Evolutionary conservation across 331 rosid species (phyloP).

Genomic region (Erythrophleum ivorense): DNA sequence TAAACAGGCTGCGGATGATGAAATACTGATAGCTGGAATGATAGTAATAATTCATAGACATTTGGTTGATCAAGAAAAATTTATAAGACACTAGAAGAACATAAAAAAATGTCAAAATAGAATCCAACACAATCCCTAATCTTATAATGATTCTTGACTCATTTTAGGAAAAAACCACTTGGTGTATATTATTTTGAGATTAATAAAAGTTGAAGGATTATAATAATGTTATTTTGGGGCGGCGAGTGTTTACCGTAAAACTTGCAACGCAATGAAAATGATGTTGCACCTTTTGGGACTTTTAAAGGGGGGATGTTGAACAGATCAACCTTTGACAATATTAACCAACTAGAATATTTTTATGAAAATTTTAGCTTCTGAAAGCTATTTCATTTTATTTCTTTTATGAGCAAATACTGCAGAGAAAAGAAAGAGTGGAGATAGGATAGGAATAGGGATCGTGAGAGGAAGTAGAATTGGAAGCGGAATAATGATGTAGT

Average conservation of each 20-base stretch:
- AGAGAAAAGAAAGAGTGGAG: not conserved
- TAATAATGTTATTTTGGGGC: constrained; percentile 8
- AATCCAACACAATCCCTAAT: not conserved
- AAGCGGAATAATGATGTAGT: too few relatives aligned
- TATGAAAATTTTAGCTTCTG: not conserved
- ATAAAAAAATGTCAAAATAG: not conserved
- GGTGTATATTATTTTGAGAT: not conserved
- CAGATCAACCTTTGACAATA: constrained; percentile 39
- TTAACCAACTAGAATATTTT: constrained; percentile 8
- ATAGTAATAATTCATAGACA: not conserved
- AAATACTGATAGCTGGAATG: constrained; percentile 11
- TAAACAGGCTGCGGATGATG: not conserved
- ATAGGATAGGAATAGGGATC: too few relatives aligned
- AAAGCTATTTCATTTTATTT: not conserved
- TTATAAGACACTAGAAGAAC: not conserved
- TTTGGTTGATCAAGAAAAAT: not conserved
- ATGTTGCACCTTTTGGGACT: constrained; percentile 42
- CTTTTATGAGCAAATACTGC: too few relatives aligned
- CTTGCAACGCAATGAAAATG: constrained; percentile 36
- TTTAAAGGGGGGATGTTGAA: constrained; percentile 35
- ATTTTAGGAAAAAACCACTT: not conserved
- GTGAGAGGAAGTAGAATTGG: too few relatives aligned
- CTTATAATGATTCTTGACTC: not conserved
- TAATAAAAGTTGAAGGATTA: not conserved
- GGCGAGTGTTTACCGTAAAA: not conserved